A percentile compares a stretch with the other conserved stretches of the same genome.
Conservation (phyloP, 768 basidiomycete genomes). For the Naganishia vaughanmartiniae region DNA sequence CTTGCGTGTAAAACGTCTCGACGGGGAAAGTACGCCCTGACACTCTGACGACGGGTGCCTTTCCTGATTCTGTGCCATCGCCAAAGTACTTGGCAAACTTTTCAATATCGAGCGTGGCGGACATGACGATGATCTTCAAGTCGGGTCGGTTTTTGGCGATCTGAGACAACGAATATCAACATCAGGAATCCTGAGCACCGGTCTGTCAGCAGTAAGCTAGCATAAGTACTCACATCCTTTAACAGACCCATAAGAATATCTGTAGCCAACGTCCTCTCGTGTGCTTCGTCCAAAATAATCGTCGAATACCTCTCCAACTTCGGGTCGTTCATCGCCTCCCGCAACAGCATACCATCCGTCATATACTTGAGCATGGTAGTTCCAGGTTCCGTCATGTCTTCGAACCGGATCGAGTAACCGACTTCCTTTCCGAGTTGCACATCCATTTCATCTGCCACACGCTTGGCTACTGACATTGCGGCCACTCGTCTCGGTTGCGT, state of each 20-base stretch:
- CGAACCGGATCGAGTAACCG: conserved; percentile 97
- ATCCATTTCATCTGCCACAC: conserved; percentile 99
- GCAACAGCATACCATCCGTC: conserved; percentile 98
- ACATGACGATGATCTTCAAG: conserved; percentile 97
- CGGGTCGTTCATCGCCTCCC: conserved; percentile 97
- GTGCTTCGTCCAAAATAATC: conserved; percentile 97
- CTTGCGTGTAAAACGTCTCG: conserved; percentile 64
- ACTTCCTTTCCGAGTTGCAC: conserved; percentile 91
- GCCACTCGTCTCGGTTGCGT: conserved; percentile 95
- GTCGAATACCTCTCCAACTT: conserved; percentile 85
- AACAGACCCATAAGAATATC: conserved; percentile 98
- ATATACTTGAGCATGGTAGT: conserved; percentile 98
- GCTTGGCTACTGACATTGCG: conserved; percentile 96
- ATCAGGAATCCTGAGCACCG: background rate
- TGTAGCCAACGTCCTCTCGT: conserved; percentile 94
- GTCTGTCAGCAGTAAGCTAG: background rate
- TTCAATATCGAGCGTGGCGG: conserved; percentile 90
- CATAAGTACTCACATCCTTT: conserved; percentile 55
- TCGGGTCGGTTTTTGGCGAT: conserved; percentile 75
- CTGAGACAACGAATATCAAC: conserved; percentile 33
- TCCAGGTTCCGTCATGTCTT: conserved; percentile 86
- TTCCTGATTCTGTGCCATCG: conserved; percentile 53
- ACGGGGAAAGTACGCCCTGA: conserved; percentile 87
- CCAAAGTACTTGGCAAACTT: conserved; percentile 96
- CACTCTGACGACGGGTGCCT: conserved; percentile 81